phyloP scores from a whole-genome alignment of 2,329 filamentous ascomycete species.

The Colletotrichum horii region DNA sequence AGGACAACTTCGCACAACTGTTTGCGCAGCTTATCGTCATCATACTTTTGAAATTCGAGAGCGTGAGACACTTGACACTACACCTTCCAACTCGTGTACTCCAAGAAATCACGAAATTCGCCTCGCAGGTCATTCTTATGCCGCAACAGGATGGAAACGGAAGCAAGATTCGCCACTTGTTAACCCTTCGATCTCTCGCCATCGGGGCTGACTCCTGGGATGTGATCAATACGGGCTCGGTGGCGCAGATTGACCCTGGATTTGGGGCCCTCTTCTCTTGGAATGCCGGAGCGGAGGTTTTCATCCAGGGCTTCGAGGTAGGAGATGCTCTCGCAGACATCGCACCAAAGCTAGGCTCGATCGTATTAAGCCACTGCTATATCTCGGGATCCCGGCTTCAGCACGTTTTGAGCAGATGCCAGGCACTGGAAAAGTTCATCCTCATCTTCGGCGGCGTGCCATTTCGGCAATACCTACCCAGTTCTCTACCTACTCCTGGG shows the following conservation, averaged over 20 bases:
- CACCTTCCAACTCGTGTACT: background rate
- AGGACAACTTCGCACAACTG: background rate
- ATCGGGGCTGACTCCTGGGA: accelerated
- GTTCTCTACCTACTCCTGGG: background rate
- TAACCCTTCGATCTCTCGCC: background rate
- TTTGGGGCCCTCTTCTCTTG: background rate
- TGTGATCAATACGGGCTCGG: background rate
- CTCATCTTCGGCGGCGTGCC: background rate
- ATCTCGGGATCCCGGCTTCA: background rate
- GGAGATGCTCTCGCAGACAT: background rate
- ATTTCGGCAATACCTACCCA: no score
- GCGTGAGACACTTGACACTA: background rate
- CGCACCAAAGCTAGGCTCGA: background rate
- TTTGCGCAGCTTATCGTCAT: background rate
- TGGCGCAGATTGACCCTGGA: background rate
- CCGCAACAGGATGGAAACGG: background rate
- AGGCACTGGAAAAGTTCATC: background rate
- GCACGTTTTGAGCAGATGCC: background rate
- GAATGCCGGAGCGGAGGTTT: background rate
- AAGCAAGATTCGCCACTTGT: background rate
- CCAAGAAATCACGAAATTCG: background rate
- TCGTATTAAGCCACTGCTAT: background rate
- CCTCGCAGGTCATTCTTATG: background rate
- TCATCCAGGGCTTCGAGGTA: background rate
- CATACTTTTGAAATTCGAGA: background rate